These are phyloP conservation scores for Aureobasidium sp. DNA, from an alignment of 2,329 filamentous ascomycete species.

Conservation along the genomic window DNA sequence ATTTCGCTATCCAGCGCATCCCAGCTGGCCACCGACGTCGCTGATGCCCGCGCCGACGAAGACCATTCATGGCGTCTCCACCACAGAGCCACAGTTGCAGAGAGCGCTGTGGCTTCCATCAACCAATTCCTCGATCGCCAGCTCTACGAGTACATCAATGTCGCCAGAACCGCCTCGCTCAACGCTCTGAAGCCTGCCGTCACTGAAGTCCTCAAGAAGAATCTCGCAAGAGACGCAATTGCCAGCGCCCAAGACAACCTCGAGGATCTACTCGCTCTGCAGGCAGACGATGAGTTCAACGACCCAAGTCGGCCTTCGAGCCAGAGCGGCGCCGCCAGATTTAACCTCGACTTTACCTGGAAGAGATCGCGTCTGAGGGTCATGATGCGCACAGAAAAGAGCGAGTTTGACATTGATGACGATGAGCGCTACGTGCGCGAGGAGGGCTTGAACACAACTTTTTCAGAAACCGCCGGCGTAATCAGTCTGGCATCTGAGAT, in stretches of 20 bases:
- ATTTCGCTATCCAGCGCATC: conserved; percentile 82
- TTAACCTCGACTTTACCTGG: conserved; percentile 91
- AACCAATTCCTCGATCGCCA: conserved; percentile 93
- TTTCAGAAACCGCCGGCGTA: conserved; percentile 37
- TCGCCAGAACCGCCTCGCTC: conserved; percentile 70
- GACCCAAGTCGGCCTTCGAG: conserved; percentile 30
- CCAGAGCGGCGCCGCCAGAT: conserved; percentile 41
- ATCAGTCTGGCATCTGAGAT: conserved; percentile 88
- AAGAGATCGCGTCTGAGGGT: conserved; percentile 86
- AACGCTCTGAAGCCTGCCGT: conserved; percentile 71
- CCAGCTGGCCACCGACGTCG: conserved; percentile 80
- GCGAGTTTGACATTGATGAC: conserved; percentile 96
- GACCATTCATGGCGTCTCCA: conserved; percentile 60
- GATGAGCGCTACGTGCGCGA: conserved; percentile 82
- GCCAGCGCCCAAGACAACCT: conserved; percentile 78
- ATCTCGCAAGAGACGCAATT: conserved; percentile 77
- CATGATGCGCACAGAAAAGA: conserved; percentile 96
- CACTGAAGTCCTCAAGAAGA: conserved; percentile 77
- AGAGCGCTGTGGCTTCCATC: conserved; percentile 64
- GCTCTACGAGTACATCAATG: conserved; percentile 79
- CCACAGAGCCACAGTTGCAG: conserved; percentile 60
- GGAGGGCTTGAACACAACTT: conserved; percentile 59
- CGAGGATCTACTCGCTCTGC: conserved; percentile 73
- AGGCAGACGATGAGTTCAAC: conserved; percentile 59
- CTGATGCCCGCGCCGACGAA: conserved; percentile 18